phyloP scores from a whole-genome alignment of 2,329 filamentous ascomycete genomes.

The Talaromyces amestolkiae region DNA sequence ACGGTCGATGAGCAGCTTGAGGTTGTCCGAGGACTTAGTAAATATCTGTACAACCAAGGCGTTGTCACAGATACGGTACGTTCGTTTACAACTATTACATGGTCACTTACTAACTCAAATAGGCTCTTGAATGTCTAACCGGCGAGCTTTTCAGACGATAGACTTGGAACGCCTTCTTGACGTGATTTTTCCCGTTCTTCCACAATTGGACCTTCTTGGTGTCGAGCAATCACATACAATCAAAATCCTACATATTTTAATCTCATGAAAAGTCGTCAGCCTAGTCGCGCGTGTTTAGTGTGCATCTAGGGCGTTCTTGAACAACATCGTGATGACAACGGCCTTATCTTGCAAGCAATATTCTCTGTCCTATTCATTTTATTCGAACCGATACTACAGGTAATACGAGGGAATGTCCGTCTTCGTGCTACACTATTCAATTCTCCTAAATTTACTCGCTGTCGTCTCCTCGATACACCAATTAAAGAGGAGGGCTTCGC shows the following conservation, averaged over 20 bases:
- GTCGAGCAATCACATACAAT: neutral
- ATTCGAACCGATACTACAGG: neutral
- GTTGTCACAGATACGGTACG: constrained; percentile 55
- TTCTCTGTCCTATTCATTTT: neutral
- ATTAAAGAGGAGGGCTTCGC: neutral
- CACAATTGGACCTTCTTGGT: neutral
- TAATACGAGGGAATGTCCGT: neutral
- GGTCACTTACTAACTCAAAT: constrained; percentile 21
- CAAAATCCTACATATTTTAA: neutral
- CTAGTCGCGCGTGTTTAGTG: neutral
- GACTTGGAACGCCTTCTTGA: neutral
- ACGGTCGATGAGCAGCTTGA: constrained; percentile 86
- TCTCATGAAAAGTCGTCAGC: constrained; percentile 6
- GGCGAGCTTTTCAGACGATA: constrained; percentile 35
- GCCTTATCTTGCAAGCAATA: neutral
- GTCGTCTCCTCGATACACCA: neutral
- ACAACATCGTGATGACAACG: neutral
- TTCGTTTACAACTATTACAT: constrained; percentile 8
- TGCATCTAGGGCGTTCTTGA: constrained; percentile 6
- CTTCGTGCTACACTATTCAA: neutral
- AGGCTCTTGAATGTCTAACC: constrained; percentile 40
- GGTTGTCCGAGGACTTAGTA: constrained; percentile 60
- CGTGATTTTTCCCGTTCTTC: neutral
- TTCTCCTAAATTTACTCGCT: neutral
- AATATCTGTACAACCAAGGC: constrained; percentile 64